Evolutionary conservation across 345 rosid genomes (phyloP), one percentile per base, ranked within the genome.

Genomic region (Hibiscus trionum): DNA sequence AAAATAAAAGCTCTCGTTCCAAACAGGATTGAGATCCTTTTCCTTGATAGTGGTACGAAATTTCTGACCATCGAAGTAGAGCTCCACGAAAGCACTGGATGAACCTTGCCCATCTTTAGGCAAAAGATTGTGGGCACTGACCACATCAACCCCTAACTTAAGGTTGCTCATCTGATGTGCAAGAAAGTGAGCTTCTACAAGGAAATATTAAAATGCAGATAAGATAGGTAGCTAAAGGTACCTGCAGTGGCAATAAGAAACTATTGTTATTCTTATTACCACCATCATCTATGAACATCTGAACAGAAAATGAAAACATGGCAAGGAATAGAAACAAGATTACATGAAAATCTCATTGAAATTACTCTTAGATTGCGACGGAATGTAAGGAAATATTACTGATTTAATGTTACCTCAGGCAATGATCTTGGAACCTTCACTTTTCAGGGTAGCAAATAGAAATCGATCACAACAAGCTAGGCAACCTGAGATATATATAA

Each of bases 1-100:
- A 88, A 95, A 95, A 86, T 84, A 90, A 86, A 92, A 90, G 80
- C 96, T 89, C 89, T 92, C 99, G 39, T 92, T 88, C 99, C 99
- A 95, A 65, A 95, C 90, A 2, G 99, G 99, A 80, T 81, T 89
- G 60, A 92, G 88, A 81, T 90, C 97, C 79, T 86, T 86, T 49
- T 95, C 97, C 80, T 95, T 95, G 77, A 90, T 81, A 9, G 97
- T 92, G 66, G 93, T 86, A 17, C 93, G 97, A 69, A 86, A 88
- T 77, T 70, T 90, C 74, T 92, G 99, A 74, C 93, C 92, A 39
- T 95, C 99, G 57, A 95, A 95, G 81, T 58, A 81, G 72, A 92
- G 92, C 87, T 95, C 99, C 8, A 95, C 91, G 61, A 80, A 90
- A 60, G 97, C 88, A 73, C 78, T 92, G 21, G 97, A 84, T 46